A percentile compares a stretch with the other conserved stretches of the same genome.
Evolutionary conservation across 2,329 filamentous ascomycete genomes (phyloP).

Genomic region (Karstenula rhodostoma): DNA sequence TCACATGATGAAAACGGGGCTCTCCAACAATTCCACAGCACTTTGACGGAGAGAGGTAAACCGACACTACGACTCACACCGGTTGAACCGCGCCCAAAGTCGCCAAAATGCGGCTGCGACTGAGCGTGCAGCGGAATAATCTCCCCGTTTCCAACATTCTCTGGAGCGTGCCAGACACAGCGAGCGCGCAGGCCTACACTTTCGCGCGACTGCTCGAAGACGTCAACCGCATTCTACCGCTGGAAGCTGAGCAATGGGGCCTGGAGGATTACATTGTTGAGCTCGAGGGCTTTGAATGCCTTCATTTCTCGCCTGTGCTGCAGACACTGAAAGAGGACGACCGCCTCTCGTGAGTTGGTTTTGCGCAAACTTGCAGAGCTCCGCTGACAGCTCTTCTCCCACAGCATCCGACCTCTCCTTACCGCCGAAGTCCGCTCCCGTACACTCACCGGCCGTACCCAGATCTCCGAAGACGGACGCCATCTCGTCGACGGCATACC

Average conservation of each 20-base stretch:
- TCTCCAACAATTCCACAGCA: constrained; percentile 7
- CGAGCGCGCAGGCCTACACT: constrained; percentile 57
- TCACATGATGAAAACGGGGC: constrained; percentile 16
- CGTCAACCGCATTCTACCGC: constrained; percentile 80
- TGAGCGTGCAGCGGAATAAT: constrained; percentile 47
- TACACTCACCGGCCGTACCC: constrained; percentile 77
- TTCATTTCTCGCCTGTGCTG: constrained; percentile 81
- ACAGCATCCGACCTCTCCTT: constrained; percentile 79
- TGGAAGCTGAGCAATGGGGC: constrained; percentile 84
- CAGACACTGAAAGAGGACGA: constrained; percentile 82
- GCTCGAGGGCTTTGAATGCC: constrained; percentile 79
- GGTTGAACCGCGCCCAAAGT: neutral
- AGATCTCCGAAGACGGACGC: constrained; percentile 80
- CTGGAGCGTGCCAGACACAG: constrained; percentile 46
- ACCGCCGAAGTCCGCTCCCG: constrained; percentile 77
- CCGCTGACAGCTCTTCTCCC: constrained; percentile 9
- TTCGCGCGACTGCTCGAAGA: constrained; percentile 79
- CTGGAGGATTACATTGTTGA: constrained; percentile 90
- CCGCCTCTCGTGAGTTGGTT: constrained; percentile 72
- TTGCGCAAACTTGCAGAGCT: constrained; percentile 13
- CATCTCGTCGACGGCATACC: constrained; percentile 86
- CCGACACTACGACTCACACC: constrained; percentile 14
- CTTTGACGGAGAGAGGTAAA: neutral
- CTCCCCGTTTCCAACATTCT: constrained; percentile 50
- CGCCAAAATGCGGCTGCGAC: constrained; percentile 46